Base-by-base conservation (phyloP, 257 asterid genomes). In the Ligustrum vulgare region DNA sequence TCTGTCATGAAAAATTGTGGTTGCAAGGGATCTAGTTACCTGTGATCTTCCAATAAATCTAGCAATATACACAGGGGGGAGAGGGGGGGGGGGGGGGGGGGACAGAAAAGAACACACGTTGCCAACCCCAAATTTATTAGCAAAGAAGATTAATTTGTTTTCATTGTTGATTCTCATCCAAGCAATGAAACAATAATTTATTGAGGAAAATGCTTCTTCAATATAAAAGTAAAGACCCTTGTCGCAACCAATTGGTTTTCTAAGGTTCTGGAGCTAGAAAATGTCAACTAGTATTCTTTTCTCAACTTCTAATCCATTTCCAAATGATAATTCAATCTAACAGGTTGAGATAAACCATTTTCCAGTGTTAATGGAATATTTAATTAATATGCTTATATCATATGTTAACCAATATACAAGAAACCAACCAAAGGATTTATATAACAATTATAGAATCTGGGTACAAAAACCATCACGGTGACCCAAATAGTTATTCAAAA, bases 231-330 rank as follows among this genome's bases (percentile, higher is more conserved):
- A 72, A 58, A 54, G 36, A 23, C 10, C 69, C 62, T 16, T 56
- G 64, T 51, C 9, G 3, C 72, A 16, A 58, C 41, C 72, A 69
- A 25, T 16, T 23, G 22, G 72, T 69, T 12, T 69, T 20, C 72
- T 22, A 10, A 10, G 66, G 36, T 20, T n/a, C 20, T 69, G 6
- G 72, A 39, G 58, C 20, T 69, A 13, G 33, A 36, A 69, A 31
- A 36, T 10, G 3, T 69, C 32, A 67, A 45, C 37, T 31, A 49
- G 8, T 41, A n/a, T 62, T 60, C 69, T 71, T 69, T 66, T 62
- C 33, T 51, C 82, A 20, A 45, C 58, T 78, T 70, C 56, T 54
- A 78, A 80, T 36, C 67, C 67, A 71, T 68, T 58, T 37, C 63
- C 63, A 8, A 64, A 22, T 28, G 36, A 54, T 41, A 37, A 23